Evolutionary conservation across 1,284 basidiomycete species (phyloP).

Genomic region (Ceratobasidium sp.): DNA sequence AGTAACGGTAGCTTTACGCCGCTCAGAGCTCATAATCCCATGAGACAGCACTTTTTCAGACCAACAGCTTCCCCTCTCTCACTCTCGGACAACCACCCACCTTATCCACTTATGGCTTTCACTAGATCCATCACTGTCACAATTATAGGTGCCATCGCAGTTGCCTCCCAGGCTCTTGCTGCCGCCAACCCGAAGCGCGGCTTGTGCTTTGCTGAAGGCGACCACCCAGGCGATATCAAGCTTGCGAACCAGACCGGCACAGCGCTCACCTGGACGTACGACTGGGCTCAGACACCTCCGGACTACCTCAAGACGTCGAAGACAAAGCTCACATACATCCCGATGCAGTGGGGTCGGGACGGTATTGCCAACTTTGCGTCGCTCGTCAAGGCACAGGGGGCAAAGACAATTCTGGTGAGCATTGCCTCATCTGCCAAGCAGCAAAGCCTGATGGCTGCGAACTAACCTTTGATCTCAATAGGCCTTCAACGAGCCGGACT

Average conservation of each 20-base stretch:
- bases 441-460: no score
- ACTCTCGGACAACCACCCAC: background rate
- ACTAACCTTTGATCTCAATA: slow-evolving; percentile 24
- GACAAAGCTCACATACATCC: slow-evolving; percentile 51
- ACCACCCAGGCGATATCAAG: no score
- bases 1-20: background rate
- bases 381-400: slow-evolving; percentile 49
- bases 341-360: slow-evolving; percentile 54
- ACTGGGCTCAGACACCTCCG: no score
- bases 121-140: no score
- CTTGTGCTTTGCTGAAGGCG: no score
- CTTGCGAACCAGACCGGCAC: slow-evolving; percentile 46
- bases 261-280: slow-evolving; percentile 53
- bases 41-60: background rate
- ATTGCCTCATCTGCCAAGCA: slow-evolving; percentile 17
- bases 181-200: no score
- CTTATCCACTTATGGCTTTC: background rate
- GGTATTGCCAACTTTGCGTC: slow-evolving; percentile 52
- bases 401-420: slow-evolving; percentile 50
- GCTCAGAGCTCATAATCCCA: no score
- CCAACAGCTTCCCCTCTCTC: background rate
- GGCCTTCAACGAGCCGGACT: slow-evolving; percentile 49
- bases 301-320: no score
- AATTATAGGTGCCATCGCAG: no score
- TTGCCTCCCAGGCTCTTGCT: no score